Evolutionary conservation across 2,329 filamentous ascomycete species (phyloP).

Genomic region (Whalleya microplaca): DNA sequence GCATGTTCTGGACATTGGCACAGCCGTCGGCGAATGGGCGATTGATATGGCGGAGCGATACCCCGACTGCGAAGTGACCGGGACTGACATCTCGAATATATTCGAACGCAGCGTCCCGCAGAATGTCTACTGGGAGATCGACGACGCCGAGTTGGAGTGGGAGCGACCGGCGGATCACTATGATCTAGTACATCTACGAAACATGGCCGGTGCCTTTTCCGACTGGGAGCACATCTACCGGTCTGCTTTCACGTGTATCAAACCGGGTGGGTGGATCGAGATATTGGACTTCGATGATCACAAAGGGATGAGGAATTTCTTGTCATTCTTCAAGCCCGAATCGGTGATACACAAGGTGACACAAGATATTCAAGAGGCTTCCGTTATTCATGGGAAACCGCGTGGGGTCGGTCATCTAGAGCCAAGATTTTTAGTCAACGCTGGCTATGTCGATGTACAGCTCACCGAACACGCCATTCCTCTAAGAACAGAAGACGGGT

Average conservation of each 20-base stretch:
- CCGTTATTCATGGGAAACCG: slow-evolving; percentile 49
- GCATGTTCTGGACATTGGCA: slow-evolving; percentile 61
- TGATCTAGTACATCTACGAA: slow-evolving; percentile 61
- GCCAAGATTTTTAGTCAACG: slow-evolving; percentile 47
- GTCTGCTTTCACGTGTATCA: slow-evolving; percentile 56
- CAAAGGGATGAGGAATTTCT: slow-evolving; percentile 43
- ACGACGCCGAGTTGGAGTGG: slow-evolving; percentile 63
- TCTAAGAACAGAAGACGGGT: slow-evolving; percentile 49
- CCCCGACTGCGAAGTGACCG: slow-evolving; percentile 59
- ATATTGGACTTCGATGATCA: slow-evolving; percentile 56
- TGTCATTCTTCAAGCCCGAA: slow-evolving; percentile 47
- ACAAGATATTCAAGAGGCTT: slow-evolving; percentile 47
- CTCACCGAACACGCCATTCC: slow-evolving; percentile 53
- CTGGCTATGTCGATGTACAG: slow-evolving; percentile 56
- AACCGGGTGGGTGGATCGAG: slow-evolving; percentile 62
- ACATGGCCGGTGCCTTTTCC: slow-evolving; percentile 58
- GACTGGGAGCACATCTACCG: slow-evolving; percentile 60
- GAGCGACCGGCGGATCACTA: slow-evolving; percentile 55
- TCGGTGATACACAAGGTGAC: slow-evolving; percentile 49
- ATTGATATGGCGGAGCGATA: slow-evolving; percentile 58
- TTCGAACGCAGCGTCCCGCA: slow-evolving; percentile 60
- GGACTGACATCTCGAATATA: slow-evolving; percentile 62
- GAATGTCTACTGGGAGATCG: slow-evolving; percentile 63
- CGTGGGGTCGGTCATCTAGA: slow-evolving; percentile 51
- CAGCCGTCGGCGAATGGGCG: slow-evolving; percentile 58